phyloP scores from a whole-genome alignment of 805 yeast genomes.

The Ascoidea tarda region DNA sequence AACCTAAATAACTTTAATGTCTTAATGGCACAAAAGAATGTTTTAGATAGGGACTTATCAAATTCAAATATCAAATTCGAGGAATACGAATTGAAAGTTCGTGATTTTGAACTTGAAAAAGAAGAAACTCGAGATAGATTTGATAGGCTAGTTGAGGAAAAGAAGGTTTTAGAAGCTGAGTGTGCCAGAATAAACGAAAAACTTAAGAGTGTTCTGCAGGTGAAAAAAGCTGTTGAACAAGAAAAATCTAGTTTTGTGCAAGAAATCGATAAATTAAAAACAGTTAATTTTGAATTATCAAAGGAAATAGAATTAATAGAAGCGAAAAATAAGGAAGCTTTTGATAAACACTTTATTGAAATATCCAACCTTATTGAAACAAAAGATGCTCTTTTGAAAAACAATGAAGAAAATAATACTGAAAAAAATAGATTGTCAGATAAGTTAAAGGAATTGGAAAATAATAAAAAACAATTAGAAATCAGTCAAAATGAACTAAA shows the following conservation, averaged over 20 bases:
- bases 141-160: not conserved
- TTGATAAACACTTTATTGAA: too few relatives aligned
- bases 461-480: slow-evolving; percentile 10
- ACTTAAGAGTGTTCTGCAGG: not conserved
- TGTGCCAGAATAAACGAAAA: not conserved
- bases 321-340: not conserved
- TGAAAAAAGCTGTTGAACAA: not conserved
- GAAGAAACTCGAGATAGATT: not conserved
- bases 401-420: not conserved
- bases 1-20: not conserved
- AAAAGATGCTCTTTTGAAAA: slow-evolving; percentile 1
- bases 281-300: slow-evolving; percentile 10
- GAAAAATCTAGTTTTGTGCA: not conserved
- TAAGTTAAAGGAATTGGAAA: slow-evolving; percentile 9
- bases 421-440: slow-evolving; percentile 5
- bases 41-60: not conserved
- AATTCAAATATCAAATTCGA: not conserved
- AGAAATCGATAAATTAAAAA: not conserved
- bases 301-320: slow-evolving; percentile 15
- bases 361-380: not conserved
- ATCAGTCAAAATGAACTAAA: slow-evolving; percentile 8
- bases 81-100: not conserved
- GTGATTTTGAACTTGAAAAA: not conserved
- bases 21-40: not conserved
- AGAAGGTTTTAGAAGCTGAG: not conserved